phyloP scores from a whole-genome alignment of 1,284 basidiomycete species.

The Veloporphyrellus conicus region DNA sequence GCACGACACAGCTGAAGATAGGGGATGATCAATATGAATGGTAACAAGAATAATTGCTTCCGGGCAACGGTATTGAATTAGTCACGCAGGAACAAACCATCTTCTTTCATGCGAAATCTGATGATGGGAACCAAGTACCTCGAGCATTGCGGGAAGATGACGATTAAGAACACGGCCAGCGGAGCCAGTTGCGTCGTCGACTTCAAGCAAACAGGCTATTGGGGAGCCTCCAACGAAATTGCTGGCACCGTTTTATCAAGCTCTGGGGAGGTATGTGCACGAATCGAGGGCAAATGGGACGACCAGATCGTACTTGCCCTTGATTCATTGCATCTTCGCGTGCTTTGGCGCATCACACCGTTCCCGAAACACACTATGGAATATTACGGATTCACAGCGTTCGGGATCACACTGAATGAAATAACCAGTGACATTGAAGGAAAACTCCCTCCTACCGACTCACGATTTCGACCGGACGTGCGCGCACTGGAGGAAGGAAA shows the following conservation, averaged over 20 bases:
- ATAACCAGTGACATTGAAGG: constrained; percentile 66
- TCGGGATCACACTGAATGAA: constrained; percentile 80
- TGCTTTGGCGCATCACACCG: constrained; percentile 71
- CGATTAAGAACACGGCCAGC: constrained; percentile 58
- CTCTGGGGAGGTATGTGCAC: constrained; percentile 51
- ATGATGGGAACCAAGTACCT: constrained; percentile 89
- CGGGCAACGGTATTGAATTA: constrained; percentile 3
- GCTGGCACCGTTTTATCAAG: constrained; percentile 56
- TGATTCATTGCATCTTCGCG: constrained; percentile 63
- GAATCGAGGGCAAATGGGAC: constrained; percentile 82
- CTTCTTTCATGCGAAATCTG: constrained; percentile 84
- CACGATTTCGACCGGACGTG: constrained; percentile 81
- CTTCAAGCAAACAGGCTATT: constrained; percentile 83
- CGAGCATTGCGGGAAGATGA: constrained; percentile 75
- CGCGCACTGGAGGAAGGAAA: constrained; percentile 81
- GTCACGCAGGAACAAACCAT: constrained; percentile 68
- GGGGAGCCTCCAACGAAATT: constrained; percentile 74
- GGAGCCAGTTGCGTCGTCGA: constrained; percentile 62
- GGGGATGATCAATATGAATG: constrained; percentile 65
- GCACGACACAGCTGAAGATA: constrained; percentile 61
- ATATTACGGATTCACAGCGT: constrained; percentile 81
- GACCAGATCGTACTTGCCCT: constrained; percentile 66
- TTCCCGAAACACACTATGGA: constrained; percentile 72
- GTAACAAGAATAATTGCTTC: constrained; percentile 35
- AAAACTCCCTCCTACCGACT: constrained; percentile 79